Base-by-base conservation (phyloP, 1,284 basidiomycete species). In the Sporisorium sorghi region DNA sequence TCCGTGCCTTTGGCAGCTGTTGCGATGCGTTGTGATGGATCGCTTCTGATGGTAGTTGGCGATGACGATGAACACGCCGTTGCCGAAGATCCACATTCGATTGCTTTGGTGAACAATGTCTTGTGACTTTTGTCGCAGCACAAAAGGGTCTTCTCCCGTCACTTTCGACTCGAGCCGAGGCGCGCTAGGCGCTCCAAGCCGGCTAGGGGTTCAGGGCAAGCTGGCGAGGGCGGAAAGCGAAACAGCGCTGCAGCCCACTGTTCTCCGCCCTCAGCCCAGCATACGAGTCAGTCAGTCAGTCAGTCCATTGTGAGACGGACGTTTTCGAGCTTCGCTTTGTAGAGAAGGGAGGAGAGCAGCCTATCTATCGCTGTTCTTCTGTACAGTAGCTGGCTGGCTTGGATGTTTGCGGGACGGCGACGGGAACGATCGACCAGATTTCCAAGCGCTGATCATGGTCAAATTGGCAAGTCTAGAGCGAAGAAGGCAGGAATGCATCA, bases 121-220 rank as follows among this genome's bases (percentile, higher is more conserved):
- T 47, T 30, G 46, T 19, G 26, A 30, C 46, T 30, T 43, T 23
- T 43, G 42, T 23, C n/a, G 21, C 5, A 28, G 1, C 12, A 15
- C 26, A 23, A 6, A 46, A 46, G 24, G 7, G 21, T 24, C 26
- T n/a, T 44, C 32, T 10, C 48, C 21, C 12, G 32, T n/a, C n/a
- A n/a, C n/a, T n/a, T n/a, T n/a, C n/a, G n/a, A n/a, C 21, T 5
- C 33, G 33, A 7, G 17, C 14, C 33, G 33, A 26, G 37, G 49
- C 44, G 44, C 62, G 62, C 62, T 40, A 64, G 62, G 43, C 44
- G 48, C 33, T 49, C 55, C 30, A 30, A 30, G 48, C 37, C n/a
- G 50, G 62, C 62, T 64, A 64, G 62, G 62, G 62, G 55, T 49
- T 54, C 49, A 49, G 62, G 62, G 62, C 33, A 26, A 47, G 47